phyloP scores from a whole-genome alignment of 2,329 filamentous ascomycete species.

The Beauveria sp. region DNA sequence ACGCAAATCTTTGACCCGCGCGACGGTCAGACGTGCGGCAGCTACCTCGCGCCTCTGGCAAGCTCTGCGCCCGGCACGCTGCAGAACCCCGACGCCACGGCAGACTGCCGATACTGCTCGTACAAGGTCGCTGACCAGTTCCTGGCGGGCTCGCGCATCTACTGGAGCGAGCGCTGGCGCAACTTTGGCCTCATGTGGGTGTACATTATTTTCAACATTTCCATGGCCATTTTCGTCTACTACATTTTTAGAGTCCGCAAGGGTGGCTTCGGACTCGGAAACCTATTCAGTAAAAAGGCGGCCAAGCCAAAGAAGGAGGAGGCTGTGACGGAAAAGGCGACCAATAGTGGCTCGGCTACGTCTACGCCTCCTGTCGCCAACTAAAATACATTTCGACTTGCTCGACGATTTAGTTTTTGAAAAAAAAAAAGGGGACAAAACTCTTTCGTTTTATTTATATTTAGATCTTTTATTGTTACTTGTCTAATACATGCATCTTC shows the following conservation, averaged over 20 bases:
- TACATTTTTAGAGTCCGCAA: conserved; percentile 51
- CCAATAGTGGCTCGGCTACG: neutral
- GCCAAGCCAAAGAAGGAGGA: conserved; percentile 2
- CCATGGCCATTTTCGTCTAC: conserved; percentile 51
- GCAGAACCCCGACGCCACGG: conserved; percentile 50
- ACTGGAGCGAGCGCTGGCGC: conserved; percentile 52
- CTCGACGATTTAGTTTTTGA: neutral
- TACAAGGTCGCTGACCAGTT: conserved; percentile 57
- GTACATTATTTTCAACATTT: conserved; percentile 57
- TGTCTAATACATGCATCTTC: conserved; percentile 1
- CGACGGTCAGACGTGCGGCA: conserved; percentile 49
- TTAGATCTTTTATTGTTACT: neutral
- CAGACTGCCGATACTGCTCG: conserved; percentile 59
- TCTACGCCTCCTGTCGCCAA: neutral
- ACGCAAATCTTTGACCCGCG: conserved; percentile 59
- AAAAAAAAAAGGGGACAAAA: neutral
- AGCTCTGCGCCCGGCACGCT: conserved; percentile 45
- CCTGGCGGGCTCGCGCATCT: conserved; percentile 37
- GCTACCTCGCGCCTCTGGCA: conserved; percentile 56
- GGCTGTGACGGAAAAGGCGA: conserved; percentile 1
- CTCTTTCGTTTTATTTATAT: neutral
- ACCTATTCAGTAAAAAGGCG: conserved; percentile 8
- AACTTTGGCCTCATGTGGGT: conserved; percentile 66
- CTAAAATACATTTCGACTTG: neutral
- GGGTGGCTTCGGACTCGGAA: conserved; percentile 2